Evolutionary conservation across 345 rosid species (phyloP).

Genomic region (Sisymbrium altissimum): DNA sequence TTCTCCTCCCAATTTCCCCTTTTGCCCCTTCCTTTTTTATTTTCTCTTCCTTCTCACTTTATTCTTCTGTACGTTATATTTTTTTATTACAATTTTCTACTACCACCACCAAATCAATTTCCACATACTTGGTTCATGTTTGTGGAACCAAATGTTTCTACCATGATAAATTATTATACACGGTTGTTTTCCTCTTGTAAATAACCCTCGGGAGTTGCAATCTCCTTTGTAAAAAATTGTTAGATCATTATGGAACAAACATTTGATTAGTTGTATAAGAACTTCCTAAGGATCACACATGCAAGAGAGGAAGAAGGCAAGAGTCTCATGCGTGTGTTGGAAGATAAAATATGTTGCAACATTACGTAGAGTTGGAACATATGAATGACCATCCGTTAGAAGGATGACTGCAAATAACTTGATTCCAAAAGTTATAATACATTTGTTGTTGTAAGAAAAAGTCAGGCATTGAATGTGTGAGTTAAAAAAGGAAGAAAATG

Average conservation of each 20-base stretch:
- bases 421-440: background rate
- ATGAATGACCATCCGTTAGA: background rate
- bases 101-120: background rate
- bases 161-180: background rate
- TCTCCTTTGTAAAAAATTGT: too few relatives aligned
- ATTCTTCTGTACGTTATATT: slow-evolving; percentile 34
- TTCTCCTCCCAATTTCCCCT: background rate
- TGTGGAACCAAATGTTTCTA: background rate
- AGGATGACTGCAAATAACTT: slow-evolving; percentile 1
- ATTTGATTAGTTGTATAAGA: background rate
- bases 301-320: background rate
- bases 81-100: background rate
- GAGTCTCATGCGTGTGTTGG: background rate
- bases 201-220: too few relatives aligned
- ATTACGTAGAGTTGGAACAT: background rate
- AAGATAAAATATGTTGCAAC: background rate
- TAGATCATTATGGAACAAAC: too few relatives aligned
- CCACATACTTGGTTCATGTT: background rate
- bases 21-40: slow-evolving; percentile 2
- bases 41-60: background rate
- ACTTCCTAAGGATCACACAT: background rate
- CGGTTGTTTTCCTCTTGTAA: background rate
- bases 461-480: background rate
- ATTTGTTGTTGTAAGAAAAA: background rate
- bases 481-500: background rate